Evolutionary conservation across 1,284 basidiomycete species (phyloP).

Genomic region (Ceratobasidium sp.): DNA sequence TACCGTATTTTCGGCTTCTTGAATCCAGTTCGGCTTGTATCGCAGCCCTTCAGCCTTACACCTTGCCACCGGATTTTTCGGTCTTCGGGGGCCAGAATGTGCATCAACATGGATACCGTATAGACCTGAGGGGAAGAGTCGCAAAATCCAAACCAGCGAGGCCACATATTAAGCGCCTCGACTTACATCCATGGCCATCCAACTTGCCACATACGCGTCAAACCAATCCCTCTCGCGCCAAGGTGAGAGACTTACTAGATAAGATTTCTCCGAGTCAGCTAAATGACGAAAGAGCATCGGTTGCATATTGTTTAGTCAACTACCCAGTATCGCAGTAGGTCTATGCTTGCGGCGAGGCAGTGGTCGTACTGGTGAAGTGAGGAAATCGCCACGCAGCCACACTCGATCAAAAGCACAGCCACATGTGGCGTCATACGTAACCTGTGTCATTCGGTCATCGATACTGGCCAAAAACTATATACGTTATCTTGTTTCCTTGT

Average conservation of each 20-base stretch:
- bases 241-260: background rate
- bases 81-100: background rate
- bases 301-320: too few species aligned
- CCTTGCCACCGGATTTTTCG: background rate
- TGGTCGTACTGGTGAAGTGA: too few species aligned
- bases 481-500: too few species aligned
- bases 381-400: too few species aligned
- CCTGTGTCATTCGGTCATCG: too few species aligned
- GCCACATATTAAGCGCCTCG: too few species aligned
- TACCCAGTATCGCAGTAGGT: too few species aligned
- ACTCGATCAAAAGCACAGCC: too few species aligned
- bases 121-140: slow-evolving; percentile 4
- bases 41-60: background rate
- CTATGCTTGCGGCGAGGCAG: too few species aligned
- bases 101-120: slow-evolving; percentile 4
- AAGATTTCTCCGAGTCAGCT: background rate
- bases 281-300: background rate
- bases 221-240: background rate
- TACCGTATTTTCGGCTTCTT: background rate
- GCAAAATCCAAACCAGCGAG: too few species aligned
- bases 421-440: too few species aligned
- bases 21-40: background rate
- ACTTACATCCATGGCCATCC: background rate
- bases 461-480: too few species aligned
- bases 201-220: background rate